phyloP scores from a whole-genome alignment of 2,329 filamentous ascomycete genomes.

The Calycina herbarum region DNA sequence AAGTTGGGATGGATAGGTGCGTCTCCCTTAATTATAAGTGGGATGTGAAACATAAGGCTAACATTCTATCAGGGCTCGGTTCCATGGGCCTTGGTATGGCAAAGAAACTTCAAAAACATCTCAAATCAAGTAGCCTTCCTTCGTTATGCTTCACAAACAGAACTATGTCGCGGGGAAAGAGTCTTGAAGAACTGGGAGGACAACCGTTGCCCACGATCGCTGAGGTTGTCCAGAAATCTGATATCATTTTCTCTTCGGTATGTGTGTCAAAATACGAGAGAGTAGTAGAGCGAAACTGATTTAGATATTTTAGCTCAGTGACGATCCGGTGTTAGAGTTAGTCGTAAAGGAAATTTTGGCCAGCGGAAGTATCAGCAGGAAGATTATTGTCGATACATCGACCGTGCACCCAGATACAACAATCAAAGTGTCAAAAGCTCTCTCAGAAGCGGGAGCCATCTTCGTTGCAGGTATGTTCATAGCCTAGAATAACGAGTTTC shows the following conservation, averaged over 20 bases:
- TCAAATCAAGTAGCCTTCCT: slow-evolving; percentile 16
- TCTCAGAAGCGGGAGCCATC: slow-evolving; percentile 39
- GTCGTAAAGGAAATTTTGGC: slow-evolving; percentile 30
- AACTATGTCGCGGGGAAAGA: slow-evolving; percentile 42
- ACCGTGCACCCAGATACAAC: slow-evolving; percentile 40
- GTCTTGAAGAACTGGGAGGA: slow-evolving; percentile 40
- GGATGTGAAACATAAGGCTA: background rate
- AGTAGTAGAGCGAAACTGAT: background rate
- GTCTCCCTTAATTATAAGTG: background rate
- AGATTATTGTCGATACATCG: slow-evolving; percentile 36
- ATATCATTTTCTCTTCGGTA: slow-evolving; percentile 33
- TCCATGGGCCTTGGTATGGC: slow-evolving; percentile 33
- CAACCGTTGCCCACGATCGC: slow-evolving; percentile 40
- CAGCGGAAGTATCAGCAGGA: slow-evolving; percentile 31
- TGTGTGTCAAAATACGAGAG: background rate
- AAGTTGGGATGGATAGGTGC: slow-evolving; percentile 10
- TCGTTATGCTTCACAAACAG: slow-evolving; percentile 43
- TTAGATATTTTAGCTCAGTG: slow-evolving; percentile 35
- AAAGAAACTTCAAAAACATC: slow-evolving; percentile 30
- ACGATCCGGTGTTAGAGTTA: slow-evolving; percentile 42
- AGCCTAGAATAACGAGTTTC: slow-evolving; percentile 35
- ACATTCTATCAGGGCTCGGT: slow-evolving; percentile 24
- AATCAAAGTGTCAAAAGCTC: slow-evolving; percentile 34
- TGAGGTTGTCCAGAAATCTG: slow-evolving; percentile 12
- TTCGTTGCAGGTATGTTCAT: slow-evolving; percentile 41